Evolutionary conservation across 2,329 filamentous ascomycete species (phyloP), one percentile per base, ranked within the genome.

Genomic region (Penicillium sp.): DNA sequence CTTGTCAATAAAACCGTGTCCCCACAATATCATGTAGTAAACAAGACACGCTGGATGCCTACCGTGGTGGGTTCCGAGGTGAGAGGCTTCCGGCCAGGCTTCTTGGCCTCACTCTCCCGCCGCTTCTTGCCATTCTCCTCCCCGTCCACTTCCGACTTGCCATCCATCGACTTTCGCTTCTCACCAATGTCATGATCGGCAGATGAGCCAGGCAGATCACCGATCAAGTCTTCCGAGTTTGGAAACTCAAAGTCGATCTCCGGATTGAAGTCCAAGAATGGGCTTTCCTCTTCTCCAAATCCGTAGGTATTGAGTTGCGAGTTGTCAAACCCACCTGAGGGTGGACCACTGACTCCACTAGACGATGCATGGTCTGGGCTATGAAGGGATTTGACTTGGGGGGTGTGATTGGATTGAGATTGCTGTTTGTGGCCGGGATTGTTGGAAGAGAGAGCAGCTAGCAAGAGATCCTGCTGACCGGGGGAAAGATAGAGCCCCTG

Each of bases 41-140:
- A 25, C 6, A 55, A 11, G 38, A 46, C 37, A 25, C 46, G 48
- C 16, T 40, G 42, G 7, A 38, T 61, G 87, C 93, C 82, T 88
- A 98, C 94, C 68, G 93, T 95, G 69, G 91, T 98, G 26, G 95
- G 95, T 78, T 98, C 95, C 25, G 92, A 96, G 52, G 92, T 98
- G 71, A 98, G 83, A 22, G 94, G 95, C 83, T 99, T 99, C 65
- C 95, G 87, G 54, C 95, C 95, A 4, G 95, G 94, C 80, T 98
- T 99, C 86, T 98, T 98, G 26, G 92, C 87, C 58, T 92, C 88
- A 60, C 89, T 87, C 78, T 96, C 93, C 62, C 91, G 87, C 66
- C 92, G 86, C 60, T 87, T 86, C 67, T 86, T 87, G 48, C 83
- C 84, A 30, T 80, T 81, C n/a, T 84, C 90, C 6, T 90, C 89